phyloP scores from a whole-genome alignment of 768 basidiomycete species.

The Hebeloma cylindrosporum region DNA sequence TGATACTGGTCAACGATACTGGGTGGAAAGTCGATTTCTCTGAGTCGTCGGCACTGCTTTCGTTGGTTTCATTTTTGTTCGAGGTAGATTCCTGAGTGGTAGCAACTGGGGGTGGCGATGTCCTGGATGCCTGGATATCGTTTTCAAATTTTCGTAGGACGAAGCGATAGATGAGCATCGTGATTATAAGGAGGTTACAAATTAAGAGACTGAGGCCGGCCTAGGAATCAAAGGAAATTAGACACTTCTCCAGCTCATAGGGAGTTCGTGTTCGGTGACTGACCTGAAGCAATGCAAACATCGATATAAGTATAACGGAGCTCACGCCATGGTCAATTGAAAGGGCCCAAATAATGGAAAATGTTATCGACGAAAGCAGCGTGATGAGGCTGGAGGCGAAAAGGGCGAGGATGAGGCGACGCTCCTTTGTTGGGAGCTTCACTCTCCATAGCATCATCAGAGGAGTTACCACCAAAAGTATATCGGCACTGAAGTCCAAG shows the following conservation, averaged over 20 bases:
- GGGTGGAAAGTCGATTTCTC: no score
- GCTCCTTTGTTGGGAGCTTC: constrained; percentile 21
- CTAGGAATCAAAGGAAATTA: background rate
- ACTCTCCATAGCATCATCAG: constrained; percentile 25
- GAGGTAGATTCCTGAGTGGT: no score
- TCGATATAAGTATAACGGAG: constrained; percentile 1
- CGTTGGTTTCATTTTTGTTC: no score
- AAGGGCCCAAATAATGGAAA: constrained; percentile 16
- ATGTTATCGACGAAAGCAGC: constrained; percentile 19
- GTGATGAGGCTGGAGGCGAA: constrained; percentile 27
- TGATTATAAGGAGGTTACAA: constrained; percentile 6
- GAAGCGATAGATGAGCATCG: constrained; percentile 11
- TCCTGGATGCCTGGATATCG: no score
- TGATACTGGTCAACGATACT: no score
- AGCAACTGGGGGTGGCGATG: no score
- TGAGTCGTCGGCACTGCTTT: no score
- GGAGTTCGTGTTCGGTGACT: background rate
- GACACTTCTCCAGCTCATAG: no score
- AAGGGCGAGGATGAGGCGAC: constrained; percentile 24
- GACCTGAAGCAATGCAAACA: constrained; percentile 10
- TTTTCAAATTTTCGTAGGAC: background rate
- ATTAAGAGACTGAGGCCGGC: constrained; percentile 3
- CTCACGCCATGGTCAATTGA: constrained; percentile 1
- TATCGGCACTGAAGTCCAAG: constrained; percentile 27
- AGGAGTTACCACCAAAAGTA: constrained; percentile 25